Evolutionary conservation across 2,329 filamentous ascomycete genomes (phyloP).

Genomic region (Aspergillus puulaauensis): DNA sequence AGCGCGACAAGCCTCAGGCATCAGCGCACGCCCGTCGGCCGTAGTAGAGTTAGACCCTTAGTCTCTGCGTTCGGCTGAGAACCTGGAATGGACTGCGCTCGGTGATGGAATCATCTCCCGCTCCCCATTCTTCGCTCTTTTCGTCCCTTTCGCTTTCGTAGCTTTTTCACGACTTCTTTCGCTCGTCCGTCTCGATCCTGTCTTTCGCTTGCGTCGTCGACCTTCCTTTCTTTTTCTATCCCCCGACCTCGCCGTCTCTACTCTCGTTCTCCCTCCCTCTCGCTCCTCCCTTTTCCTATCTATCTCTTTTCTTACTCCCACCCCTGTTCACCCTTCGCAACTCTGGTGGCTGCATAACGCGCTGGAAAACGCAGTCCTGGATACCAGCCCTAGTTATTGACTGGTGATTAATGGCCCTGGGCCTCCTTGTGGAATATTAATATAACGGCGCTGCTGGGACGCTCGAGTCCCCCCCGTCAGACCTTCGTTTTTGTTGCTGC

Average conservation of each 20-base stretch:
- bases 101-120: slow-evolving; percentile 5
- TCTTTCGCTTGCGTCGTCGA: slow-evolving; percentile 12
- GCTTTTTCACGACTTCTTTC: slow-evolving; percentile 1
- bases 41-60: neutral
- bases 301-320: slow-evolving; percentile 9
- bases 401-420: slow-evolving; percentile 10
- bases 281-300: slow-evolving; percentile 15
- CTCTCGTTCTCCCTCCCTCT: slow-evolving; percentile 14
- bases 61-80: slow-evolving; percentile 1
- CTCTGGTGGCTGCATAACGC: slow-evolving; percentile 12
- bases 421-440: slow-evolving; percentile 5
- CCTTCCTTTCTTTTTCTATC: slow-evolving; percentile 13
- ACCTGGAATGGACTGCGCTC: neutral
- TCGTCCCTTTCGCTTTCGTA: slow-evolving; percentile 9
- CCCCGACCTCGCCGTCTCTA: slow-evolving; percentile 13
- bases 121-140: slow-evolving; percentile 8
- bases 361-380: slow-evolving; percentile 6
- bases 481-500: slow-evolving; percentile 11
- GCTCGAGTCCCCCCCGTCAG: slow-evolving; percentile 5
- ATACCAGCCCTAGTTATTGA: slow-evolving; percentile 8
- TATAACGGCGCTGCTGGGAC: slow-evolving; percentile 4
- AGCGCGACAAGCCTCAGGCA: neutral
- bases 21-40: neutral
- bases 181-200: slow-evolving; percentile 8
- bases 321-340: slow-evolving; percentile 11